These are phyloP conservation scores for Sporothrix globosa DNA, from an alignment of 2,329 filamentous ascomycete genomes.

Conservation along the genomic window DNA sequence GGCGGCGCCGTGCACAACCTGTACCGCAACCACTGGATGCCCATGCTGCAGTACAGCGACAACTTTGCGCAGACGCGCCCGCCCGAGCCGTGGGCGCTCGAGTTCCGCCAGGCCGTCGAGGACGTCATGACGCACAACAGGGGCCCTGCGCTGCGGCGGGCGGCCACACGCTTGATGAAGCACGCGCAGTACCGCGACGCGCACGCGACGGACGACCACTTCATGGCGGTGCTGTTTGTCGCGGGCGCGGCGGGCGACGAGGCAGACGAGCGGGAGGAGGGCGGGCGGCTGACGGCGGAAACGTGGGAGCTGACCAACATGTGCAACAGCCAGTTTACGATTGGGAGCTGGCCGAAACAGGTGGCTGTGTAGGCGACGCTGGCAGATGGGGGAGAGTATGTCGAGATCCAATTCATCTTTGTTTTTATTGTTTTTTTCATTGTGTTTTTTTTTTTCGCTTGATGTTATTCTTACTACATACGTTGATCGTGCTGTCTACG, in stretches of 20 bases:
- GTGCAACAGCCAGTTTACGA: slow-evolving; percentile 63
- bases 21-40: slow-evolving; percentile 67
- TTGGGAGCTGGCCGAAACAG: slow-evolving; percentile 45
- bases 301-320: slow-evolving; percentile 69
- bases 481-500: too few relatives aligned
- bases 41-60: slow-evolving; percentile 65
- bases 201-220: slow-evolving; percentile 71
- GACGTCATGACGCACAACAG: slow-evolving; percentile 54
- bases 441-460: too few relatives aligned
- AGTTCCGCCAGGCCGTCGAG: slow-evolving; percentile 67
- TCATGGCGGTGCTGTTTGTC: slow-evolving; percentile 67
- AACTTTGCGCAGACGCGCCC: slow-evolving; percentile 64
- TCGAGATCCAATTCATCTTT: too few relatives aligned
- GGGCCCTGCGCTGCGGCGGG: slow-evolving; percentile 58
- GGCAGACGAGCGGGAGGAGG: slow-evolving; percentile 50
- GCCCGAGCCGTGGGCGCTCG: slow-evolving; percentile 63
- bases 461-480: too few relatives aligned
- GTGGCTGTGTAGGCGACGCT: background rate
- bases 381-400: too few relatives aligned
- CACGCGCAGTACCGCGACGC: slow-evolving; percentile 67
- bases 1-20: slow-evolving; percentile 71
- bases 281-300: slow-evolving; percentile 55
- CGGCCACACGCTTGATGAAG: slow-evolving; percentile 67
- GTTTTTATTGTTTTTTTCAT: too few relatives aligned
- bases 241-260: slow-evolving; percentile 58